phyloP scores from a whole-genome alignment of 164 flowering plant species.

The Aristolochia californica region DNA sequence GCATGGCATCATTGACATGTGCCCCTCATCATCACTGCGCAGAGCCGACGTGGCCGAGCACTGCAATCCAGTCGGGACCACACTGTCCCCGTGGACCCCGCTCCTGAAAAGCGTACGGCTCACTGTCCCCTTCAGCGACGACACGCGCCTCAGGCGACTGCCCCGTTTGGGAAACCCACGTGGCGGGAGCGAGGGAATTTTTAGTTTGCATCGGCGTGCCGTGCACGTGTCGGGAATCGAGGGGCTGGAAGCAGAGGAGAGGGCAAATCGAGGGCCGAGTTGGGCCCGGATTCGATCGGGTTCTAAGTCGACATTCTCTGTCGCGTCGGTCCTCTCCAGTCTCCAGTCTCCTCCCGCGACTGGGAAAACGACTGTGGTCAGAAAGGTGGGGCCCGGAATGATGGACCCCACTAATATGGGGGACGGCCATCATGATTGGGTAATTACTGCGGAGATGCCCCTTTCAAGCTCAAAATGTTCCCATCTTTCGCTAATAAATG shows the following conservation, averaged over 20 bases:
- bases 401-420: no score
- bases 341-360: no score
- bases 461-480: no score
- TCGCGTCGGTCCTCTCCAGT: background rate
- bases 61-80: constrained; percentile 6
- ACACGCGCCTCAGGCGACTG: background rate
- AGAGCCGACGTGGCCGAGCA: constrained; percentile 9
- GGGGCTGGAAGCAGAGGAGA: background rate
- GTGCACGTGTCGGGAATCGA: background rate
- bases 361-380: no score
- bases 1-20: constrained; percentile 9
- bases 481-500: constrained; percentile 10
- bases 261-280: background rate
- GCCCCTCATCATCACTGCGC: constrained; percentile 7
- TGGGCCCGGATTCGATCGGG: background rate
- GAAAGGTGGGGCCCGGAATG: no score
- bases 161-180: constrained; percentile 1
- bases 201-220: background rate
- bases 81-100: constrained; percentile 3
- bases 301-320: constrained; percentile 7
- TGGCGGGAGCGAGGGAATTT: background rate
- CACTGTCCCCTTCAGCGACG: background rate
- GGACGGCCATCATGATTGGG: constrained; percentile 4
- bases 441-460: constrained; percentile 3
- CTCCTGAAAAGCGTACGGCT: constrained; percentile 1